Percentiles rank a stretch among this genome's conserved stretches.
Evolutionary conservation across 176 grass and related monocot genomes (phyloP).

Genomic region (Zizania latifolia): DNA sequence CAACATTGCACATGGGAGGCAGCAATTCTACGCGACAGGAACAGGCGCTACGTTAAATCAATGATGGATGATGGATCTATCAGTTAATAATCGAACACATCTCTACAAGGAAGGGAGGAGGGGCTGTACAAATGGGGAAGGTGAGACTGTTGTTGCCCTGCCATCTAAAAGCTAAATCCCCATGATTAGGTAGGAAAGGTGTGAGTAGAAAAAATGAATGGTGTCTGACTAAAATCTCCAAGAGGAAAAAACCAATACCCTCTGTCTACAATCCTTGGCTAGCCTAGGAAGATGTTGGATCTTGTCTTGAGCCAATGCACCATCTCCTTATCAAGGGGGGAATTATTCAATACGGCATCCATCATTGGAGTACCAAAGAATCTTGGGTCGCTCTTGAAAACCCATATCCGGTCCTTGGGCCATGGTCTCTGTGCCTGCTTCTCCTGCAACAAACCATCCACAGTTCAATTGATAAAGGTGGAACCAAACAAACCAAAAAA

Average conservation of each 20-base stretch:
- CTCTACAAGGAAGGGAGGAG: conserved; percentile 43
- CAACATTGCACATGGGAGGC: neutral
- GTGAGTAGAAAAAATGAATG: conserved; percentile 72
- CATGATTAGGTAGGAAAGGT: conserved; percentile 38
- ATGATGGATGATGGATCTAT: conserved; percentile 43
- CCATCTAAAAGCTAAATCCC: conserved; percentile 56
- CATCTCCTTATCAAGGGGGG: conserved; percentile 88
- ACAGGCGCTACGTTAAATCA: conserved; percentile 49
- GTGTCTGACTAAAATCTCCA: conserved; percentile 44
- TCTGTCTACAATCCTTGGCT: conserved; percentile 44
- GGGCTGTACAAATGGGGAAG: conserved; percentile 49
- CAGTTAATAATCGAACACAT: conserved; percentile 62
- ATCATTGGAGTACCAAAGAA: conserved; percentile 98
- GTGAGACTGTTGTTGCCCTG: conserved; percentile 44
- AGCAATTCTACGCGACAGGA: conserved; percentile 17
- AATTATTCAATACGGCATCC: conserved; percentile 82
- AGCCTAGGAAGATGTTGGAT: conserved; percentile 76
- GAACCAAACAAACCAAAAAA: neutral
- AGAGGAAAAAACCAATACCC: conserved; percentile 24
- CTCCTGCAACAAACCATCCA: conserved; percentile 64
- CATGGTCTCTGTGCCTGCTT: conserved; percentile 94
- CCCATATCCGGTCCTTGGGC: conserved; percentile 96
- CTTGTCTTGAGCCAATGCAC: conserved; percentile 95
- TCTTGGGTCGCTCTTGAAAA: conserved; percentile 77
- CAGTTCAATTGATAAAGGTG: conserved; percentile 1